Percentiles rank a stretch among this genome's conserved stretches.
These are phyloP conservation scores for Hygrophorus pudorinus DNA, from an alignment of 768 basidiomycete species.

Conservation along the genomic window DNA sequence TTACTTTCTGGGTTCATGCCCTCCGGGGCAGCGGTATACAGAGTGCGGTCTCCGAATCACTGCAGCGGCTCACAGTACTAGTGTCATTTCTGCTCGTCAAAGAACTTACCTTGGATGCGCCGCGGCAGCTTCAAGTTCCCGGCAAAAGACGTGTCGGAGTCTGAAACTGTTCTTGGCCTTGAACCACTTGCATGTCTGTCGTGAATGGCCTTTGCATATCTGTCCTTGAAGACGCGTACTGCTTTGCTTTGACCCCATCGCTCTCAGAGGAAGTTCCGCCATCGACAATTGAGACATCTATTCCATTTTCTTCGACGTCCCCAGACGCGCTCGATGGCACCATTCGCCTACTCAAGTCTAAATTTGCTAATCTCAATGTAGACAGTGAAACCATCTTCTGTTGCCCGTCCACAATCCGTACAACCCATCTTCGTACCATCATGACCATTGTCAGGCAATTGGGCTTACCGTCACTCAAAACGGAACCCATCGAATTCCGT, in stretches of 20 bases:
- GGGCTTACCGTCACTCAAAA: background rate
- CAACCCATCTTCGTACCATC: background rate
- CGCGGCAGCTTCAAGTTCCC: too few species aligned
- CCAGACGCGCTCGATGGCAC: background rate
- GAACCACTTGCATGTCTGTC: too few species aligned
- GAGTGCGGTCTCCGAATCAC: too few species aligned
- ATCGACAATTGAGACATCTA: background rate
- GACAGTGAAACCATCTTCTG: background rate
- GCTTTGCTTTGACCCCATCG: background rate
- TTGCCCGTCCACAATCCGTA: background rate
- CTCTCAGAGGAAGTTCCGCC: background rate
- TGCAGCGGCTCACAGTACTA: too few species aligned
- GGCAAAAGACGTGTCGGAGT: too few species aligned
- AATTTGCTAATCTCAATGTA: background rate
- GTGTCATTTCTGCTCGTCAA: too few species aligned
- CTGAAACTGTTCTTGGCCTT: too few species aligned
- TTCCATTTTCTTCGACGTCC: background rate
- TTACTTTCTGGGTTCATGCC: too few species aligned
- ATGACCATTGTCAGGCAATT: background rate
- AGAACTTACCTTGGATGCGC: too few species aligned
- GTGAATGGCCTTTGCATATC: conserved; percentile 1
- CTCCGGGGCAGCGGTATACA: too few species aligned
- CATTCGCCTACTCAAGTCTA: background rate
- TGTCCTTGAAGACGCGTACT: background rate
- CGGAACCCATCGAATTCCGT: background rate